Evolutionary conservation across 805 yeast species (phyloP).

Genomic region (Komagataella phaffii): DNA sequence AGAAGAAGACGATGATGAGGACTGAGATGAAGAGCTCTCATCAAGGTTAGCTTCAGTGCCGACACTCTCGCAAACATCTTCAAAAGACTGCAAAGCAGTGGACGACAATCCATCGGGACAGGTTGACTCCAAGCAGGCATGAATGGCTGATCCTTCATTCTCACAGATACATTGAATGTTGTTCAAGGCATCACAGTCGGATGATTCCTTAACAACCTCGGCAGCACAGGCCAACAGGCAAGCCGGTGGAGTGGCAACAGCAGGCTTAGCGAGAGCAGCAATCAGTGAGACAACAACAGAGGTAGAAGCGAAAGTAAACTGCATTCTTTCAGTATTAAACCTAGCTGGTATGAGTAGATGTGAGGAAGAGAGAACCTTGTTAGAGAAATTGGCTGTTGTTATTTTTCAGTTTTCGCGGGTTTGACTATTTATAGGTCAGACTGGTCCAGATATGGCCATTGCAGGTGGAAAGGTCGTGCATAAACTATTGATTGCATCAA

Average conservation of each 20-base stretch:
- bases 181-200: slow-evolving; percentile 43
- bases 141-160: slow-evolving; percentile 35
- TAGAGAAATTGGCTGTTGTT: slow-evolving; percentile 8
- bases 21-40: slow-evolving; percentile 17
- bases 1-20: slow-evolving; percentile 14
- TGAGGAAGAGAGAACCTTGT: background rate
- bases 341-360: background rate
- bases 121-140: slow-evolving; percentile 46
- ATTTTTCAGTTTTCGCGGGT: slow-evolving; percentile 4
- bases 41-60: slow-evolving; percentile 18
- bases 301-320: background rate
- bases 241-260: slow-evolving; percentile 72
- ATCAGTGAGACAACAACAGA: slow-evolving; percentile 1
- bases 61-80: slow-evolving; percentile 34
- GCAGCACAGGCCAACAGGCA: slow-evolving; percentile 84
- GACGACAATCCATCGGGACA: slow-evolving; percentile 57
- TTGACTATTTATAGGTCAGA: slow-evolving; percentile 1
- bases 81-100: slow-evolving; percentile 47
- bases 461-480: background rate
- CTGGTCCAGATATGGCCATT: background rate
- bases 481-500: background rate
- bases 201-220: slow-evolving; percentile 40
- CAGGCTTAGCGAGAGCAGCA: slow-evolving; percentile 15
- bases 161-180: slow-evolving; percentile 61
- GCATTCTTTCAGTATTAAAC: background rate